Percentiles rank a stretch among this genome's conserved stretches.
These are phyloP conservation scores for Aureobasidium mangrovei DNA, from an alignment of 2,329 filamentous ascomycete species.

Conservation along the genomic window DNA sequence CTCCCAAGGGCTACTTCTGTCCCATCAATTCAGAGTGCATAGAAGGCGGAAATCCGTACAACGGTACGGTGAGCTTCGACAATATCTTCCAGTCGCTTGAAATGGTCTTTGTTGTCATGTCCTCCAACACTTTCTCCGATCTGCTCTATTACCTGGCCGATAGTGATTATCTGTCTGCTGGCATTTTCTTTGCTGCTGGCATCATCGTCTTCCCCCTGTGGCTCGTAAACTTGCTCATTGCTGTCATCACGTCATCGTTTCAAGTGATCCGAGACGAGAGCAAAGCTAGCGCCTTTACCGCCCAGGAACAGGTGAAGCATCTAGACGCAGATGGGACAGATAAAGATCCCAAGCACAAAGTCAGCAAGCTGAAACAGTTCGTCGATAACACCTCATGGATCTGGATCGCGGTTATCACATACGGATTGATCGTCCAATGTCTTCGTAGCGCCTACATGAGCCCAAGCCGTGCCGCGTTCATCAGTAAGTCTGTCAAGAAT, in stretches of 20 bases:
- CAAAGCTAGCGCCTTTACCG: conserved; percentile 85
- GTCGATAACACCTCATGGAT: conserved; percentile 67
- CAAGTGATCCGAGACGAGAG: conserved; percentile 97
- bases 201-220: conserved; percentile 93
- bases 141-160: conserved; percentile 89
- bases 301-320: conserved; percentile 48
- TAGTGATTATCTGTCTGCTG: conserved; percentile 80
- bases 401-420: conserved; percentile 74
- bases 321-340: conserved; percentile 32
- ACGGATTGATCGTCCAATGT: conserved; percentile 70
- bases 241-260: conserved; percentile 96
- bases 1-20: conserved; percentile 79
- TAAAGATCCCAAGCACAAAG: conserved; percentile 32
- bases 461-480: conserved; percentile 49
- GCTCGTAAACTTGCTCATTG: conserved; percentile 89
- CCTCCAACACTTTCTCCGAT: conserved; percentile 92
- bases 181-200: conserved; percentile 61
- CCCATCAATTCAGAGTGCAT: conserved; percentile 76
- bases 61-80: conserved; percentile 85
- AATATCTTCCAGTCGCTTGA: conserved; percentile 88
- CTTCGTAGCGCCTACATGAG: conserved; percentile 71
- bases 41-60: conserved; percentile 68
- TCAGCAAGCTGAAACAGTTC: conserved; percentile 53
- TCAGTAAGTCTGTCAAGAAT: conserved; percentile 38
- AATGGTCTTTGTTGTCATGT: conserved; percentile 96